A percentile compares a stretch with the other conserved stretches of the same genome.
Conservation (phyloP, 805 yeast genomes). For the Nakazawaea pomicola region DNA sequence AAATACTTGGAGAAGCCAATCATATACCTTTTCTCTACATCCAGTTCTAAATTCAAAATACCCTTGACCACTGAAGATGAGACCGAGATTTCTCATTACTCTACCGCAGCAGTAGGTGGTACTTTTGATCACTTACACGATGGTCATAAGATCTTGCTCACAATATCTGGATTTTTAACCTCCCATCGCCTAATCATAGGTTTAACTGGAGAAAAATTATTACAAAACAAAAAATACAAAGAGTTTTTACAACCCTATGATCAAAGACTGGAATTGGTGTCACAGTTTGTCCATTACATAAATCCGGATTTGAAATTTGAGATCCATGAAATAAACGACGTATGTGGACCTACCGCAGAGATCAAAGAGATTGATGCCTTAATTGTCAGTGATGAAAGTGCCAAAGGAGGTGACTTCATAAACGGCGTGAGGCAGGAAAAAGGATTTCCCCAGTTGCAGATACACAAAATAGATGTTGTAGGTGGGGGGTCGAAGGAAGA, state of each 20-base stretch:
- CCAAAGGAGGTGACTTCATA: conserved; percentile 66
- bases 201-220: conserved; percentile 68
- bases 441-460: conserved; percentile 45
- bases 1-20: neutral
- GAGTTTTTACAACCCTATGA: conserved; percentile 59
- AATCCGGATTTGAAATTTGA: conserved; percentile 44
- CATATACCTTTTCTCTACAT: conserved; percentile 5
- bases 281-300: conserved; percentile 41
- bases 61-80: neutral
- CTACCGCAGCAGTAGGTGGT: conserved; percentile 76
- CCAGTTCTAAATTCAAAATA: neutral
- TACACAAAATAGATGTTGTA: conserved; percentile 56
- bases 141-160: conserved; percentile 85
- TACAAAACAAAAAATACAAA: conserved; percentile 69
- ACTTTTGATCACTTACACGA: conserved; percentile 96
- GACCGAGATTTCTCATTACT: conserved; percentile 18
- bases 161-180: conserved; percentile 65
- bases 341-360: conserved; percentile 91
- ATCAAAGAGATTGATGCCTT: conserved; percentile 71
- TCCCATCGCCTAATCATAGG: conserved; percentile 63
- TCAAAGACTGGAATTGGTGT: conserved; percentile 41
- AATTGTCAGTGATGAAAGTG: conserved; percentile 77
- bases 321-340: conserved; percentile 65
- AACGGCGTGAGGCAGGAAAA: conserved; percentile 58
- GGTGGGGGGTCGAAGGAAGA: conserved; percentile 49